Conservation (phyloP, 2,329 filamentous ascomycete species). For the Trichoderma harzianum region DNA sequence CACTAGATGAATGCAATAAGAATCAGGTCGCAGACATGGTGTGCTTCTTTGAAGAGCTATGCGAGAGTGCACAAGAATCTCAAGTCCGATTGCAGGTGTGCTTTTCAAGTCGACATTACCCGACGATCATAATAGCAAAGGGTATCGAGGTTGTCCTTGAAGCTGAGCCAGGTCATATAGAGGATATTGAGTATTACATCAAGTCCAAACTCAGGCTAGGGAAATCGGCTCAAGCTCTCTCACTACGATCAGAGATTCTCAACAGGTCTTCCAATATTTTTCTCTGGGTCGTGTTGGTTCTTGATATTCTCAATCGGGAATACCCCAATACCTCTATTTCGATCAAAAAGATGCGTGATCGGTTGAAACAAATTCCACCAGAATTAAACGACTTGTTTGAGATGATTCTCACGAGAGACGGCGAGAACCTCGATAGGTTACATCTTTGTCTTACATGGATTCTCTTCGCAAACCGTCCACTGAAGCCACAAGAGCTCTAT, state of each 20-base stretch:
- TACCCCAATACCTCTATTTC: constrained; percentile 25
- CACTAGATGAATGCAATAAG: constrained; percentile 46
- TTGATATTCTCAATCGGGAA: constrained; percentile 38
- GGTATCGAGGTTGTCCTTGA: constrained; percentile 29
- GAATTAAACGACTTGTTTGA: constrained; percentile 48
- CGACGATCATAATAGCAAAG: constrained; percentile 34
- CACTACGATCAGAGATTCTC: constrained; percentile 25
- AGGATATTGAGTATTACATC: constrained; percentile 28
- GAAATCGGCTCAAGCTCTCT: neutral
- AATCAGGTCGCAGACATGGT: constrained; percentile 40
- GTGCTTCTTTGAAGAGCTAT: constrained; percentile 38
- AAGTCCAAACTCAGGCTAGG: constrained; percentile 27
- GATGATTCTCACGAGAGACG: constrained; percentile 49
- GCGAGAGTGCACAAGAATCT: constrained; percentile 23
- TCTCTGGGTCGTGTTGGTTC: constrained; percentile 42
- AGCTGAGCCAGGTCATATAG: constrained; percentile 22
- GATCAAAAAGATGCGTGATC: constrained; percentile 21
- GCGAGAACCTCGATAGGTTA: constrained; percentile 37
- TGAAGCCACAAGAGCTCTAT: constrained; percentile 45
- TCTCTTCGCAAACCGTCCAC: constrained; percentile 44
- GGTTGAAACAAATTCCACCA: constrained; percentile 35
- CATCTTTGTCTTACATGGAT: constrained; percentile 50
- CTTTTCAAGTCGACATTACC: constrained; percentile 50
- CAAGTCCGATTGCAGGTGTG: constrained; percentile 32
- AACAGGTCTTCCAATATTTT: constrained; percentile 41